Evolutionary conservation across 2,329 filamentous ascomycete genomes (phyloP).

Genomic region (Teratosphaeria zuluensis): DNA sequence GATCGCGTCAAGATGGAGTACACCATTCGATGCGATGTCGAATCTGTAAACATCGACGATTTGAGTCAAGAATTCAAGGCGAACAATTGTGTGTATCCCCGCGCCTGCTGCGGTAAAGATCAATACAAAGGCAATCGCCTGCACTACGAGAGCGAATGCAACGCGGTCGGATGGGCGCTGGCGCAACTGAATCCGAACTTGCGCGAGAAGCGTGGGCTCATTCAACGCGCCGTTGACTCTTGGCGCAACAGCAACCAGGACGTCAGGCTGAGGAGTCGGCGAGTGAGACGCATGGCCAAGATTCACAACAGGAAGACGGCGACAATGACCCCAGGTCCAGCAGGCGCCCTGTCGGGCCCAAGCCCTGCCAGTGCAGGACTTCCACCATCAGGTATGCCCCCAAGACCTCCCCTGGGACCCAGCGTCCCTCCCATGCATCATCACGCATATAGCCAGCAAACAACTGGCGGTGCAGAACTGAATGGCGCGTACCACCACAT

Average conservation of each 20-base stretch:
- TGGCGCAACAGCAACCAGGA: constrained; percentile 99
- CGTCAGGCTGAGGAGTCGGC: constrained; percentile 75
- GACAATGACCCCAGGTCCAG: constrained; percentile 10
- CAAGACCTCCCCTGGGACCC: constrained; percentile 47
- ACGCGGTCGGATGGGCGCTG: constrained; percentile 97
- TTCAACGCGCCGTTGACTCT: constrained; percentile 94
- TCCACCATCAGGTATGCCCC: constrained; percentile 53
- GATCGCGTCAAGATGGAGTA: constrained; percentile 99
- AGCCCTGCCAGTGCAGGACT: constrained; percentile 48
- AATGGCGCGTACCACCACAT: constrained; percentile 98
- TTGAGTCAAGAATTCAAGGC: constrained; percentile 86
- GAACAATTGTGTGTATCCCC: constrained; percentile 95
- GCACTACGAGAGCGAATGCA: constrained; percentile 97
- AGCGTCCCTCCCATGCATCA: constrained; percentile 49
- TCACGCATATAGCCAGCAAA: constrained; percentile 64
- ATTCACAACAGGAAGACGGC: constrained; percentile 60
- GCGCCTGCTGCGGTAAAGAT: constrained; percentile 89
- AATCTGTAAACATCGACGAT: constrained; percentile 85
- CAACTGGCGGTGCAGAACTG: constrained; percentile 61
- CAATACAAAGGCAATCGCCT: constrained; percentile 92
- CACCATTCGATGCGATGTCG: constrained; percentile 94
- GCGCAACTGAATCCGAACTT: constrained; percentile 86
- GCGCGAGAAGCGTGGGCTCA: constrained; percentile 86
- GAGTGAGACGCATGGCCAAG: constrained; percentile 92
- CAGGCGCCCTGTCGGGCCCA: constrained; percentile 54